Base-by-base conservation (phyloP, 139 green algal species). In the Chlamydomonas incerta region DNA sequence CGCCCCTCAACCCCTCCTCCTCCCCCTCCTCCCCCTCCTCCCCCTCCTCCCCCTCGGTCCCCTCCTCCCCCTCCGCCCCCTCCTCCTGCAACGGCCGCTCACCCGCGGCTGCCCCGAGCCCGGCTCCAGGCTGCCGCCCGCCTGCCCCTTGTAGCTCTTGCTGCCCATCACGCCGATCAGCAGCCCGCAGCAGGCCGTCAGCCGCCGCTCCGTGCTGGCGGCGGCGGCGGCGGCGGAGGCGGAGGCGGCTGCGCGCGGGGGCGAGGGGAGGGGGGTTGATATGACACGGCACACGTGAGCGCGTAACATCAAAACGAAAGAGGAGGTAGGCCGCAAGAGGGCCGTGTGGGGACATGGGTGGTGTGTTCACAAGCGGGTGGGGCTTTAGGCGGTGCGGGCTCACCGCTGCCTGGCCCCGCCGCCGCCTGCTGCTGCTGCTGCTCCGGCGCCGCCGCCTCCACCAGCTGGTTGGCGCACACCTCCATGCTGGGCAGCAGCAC, bases 401-500 rank as follows among this genome's bases (percentile, higher is more conserved):
- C 76, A 8, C 17, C n/a, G 37, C 35, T 26, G 57, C 37, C 29
- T n/a, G n/a, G n/a, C n/a, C 63, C 77, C 47, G 65, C 65, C 65
- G 50, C 35, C 37, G 75, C 75, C 60, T 2, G 35, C 33, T 14
- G 15, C 58, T 11, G 15, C 50, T 35, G n/a, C 41, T 46, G 41
- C 47, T 18, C 80, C 57, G 15, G 23, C 52, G 35, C 26, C 26
- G 80, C 80, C 15, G 80, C 81, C 71, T 86, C 69, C 23, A 87
- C 52, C 55, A 98, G 77, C 81, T 93, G 91, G 8, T 70, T 60
- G 74, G 80, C 92, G 70, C 88, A 93, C 37, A 96, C 85, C 24
- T 96, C 90, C 65, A 98, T 79, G 17, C 84, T 82, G 13, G 90
- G 91, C 21, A 95, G 29, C 46, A 98, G 90, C 41, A 89, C 87